Base-by-base conservation (phyloP, 2,329 filamentous ascomycete genomes). In the Berkeleyomyces basicola region DNA sequence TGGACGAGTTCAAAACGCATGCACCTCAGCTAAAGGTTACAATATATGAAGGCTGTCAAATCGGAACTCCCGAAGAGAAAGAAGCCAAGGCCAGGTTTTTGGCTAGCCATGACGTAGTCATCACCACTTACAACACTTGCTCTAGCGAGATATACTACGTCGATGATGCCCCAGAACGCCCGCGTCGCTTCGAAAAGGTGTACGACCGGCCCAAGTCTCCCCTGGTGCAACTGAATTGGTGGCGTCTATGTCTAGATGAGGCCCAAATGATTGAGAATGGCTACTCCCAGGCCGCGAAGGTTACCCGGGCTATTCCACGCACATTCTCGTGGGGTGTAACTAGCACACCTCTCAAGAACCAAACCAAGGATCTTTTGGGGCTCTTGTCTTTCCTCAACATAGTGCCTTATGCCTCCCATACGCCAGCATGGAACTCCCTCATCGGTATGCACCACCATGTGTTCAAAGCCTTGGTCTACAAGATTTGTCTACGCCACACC, bases 251-350 rank as follows among this genome's bases (percentile, higher is more conserved):
- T 61, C 77, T 87, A 1, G 85, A 87, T 64, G 90, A 85, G 75
- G 85, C 92, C 0, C 93, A 99, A 70, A 95, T 96, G 87, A 84
- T 97, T 49, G 92, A 97, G 70, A 92, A 83, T 67, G 90, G 90
- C 42, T 84, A 95, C 3, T 91, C 84, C 68, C 85, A 89, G 67
- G 88, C 92, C 37, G 91, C 93, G 0, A 82, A 79, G 57, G 84
- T 96, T 11, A 90, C 90, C 43, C 82, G 84, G 47, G 76, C 86
- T 36, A 86, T 99, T 65, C 90, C 92, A 53, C 82, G 93, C 37
- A 74, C 88, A 66, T 91, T 96, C 73, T 86, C 90, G 1, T 97
- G 93, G 93, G 90, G 87, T 11, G 84, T 99, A 47, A 92, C 90
- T 0, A 93, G 90, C 49, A 99, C 93, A 0, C 93, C 93, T 0